Percentiles rank a stretch among this genome's conserved stretches.
phyloP scores from a whole-genome alignment of 2,329 filamentous ascomycete genomes.

The Aspergillus sp. region DNA sequence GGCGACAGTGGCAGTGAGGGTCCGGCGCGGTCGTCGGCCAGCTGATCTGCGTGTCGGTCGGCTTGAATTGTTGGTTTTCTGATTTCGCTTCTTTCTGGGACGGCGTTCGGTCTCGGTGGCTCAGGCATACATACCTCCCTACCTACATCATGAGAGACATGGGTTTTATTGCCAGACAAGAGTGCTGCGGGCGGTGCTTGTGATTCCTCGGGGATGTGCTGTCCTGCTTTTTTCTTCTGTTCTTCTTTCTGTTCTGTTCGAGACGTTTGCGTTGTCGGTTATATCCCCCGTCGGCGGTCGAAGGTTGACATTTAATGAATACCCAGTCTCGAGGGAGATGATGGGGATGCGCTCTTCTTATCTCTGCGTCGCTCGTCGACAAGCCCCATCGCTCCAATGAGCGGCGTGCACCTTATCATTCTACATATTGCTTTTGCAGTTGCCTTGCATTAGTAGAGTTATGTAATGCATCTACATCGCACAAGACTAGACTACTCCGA shows the following conservation, averaged over 20 bases:
- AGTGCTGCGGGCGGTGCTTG: background rate
- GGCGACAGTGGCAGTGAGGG: slow-evolving; percentile 9
- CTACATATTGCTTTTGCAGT: slow-evolving; percentile 8
- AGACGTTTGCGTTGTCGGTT: too few relatives aligned
- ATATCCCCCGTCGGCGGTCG: background rate
- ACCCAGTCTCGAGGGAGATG: background rate
- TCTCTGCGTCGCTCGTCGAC: background rate
- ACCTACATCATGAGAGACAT: too few relatives aligned
- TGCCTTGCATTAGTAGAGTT: background rate
- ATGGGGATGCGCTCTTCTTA: background rate
- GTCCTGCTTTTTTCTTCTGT: background rate
- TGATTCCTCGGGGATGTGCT: background rate
- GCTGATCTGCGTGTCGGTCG: slow-evolving; percentile 2
- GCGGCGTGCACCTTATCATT: slow-evolving; percentile 8
- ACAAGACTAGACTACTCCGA: too few relatives aligned
- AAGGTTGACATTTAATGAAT: background rate
- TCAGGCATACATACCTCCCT: too few relatives aligned
- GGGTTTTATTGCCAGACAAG: background rate
- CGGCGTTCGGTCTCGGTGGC: background rate
- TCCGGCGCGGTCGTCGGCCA: slow-evolving; percentile 5
- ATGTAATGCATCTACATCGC: too few relatives aligned
- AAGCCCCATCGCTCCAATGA: slow-evolving; percentile 7
- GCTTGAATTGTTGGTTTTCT: background rate
- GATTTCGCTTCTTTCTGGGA: background rate
- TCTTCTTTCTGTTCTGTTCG: background rate